These are phyloP conservation scores for Dothistroma pini DNA, from an alignment of 2,329 filamentous ascomycete genomes.

Conservation along the genomic window DNA sequence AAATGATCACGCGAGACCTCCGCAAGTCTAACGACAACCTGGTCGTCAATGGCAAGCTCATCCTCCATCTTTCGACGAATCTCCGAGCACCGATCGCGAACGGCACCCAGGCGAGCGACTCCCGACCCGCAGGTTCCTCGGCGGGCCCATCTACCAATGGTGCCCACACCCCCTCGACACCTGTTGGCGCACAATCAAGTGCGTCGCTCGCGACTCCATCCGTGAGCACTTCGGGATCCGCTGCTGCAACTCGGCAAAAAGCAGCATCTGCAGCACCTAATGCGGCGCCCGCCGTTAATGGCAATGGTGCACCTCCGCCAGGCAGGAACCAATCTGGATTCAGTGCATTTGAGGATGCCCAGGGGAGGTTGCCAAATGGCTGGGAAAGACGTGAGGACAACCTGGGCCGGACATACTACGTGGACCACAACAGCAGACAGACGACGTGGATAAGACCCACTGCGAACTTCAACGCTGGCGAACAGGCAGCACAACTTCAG, in stretches of 20 bases:
- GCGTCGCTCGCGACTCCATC: slow-evolving; percentile 32
- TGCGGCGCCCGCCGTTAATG: slow-evolving; percentile 27
- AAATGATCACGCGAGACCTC: slow-evolving; percentile 96
- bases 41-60: slow-evolving; percentile 95
- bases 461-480: slow-evolving; percentile 69
- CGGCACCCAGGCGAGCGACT: slow-evolving; percentile 35
- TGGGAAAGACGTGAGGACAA: slow-evolving; percentile 98
- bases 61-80: slow-evolving; percentile 93
- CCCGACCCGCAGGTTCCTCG: slow-evolving; percentile 41
- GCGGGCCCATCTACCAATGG: slow-evolving; percentile 38
- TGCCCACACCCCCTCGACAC: slow-evolving; percentile 38
- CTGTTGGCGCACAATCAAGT: slow-evolving; percentile 38
- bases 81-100: slow-evolving; percentile 65
- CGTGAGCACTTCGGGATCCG: slow-evolving; percentile 26
- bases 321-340: slow-evolving; percentile 51
- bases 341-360: slow-evolving; percentile 94
- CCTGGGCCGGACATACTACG: slow-evolving; percentile 91
- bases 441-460: slow-evolving; percentile 95
- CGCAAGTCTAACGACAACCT: slow-evolving; percentile 99
- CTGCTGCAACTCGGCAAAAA: slow-evolving; percentile 24
- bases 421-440: slow-evolving; percentile 94
- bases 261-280: slow-evolving; percentile 26
- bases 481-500: slow-evolving; percentile 75
- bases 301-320: slow-evolving; percentile 16
- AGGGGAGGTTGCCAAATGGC: slow-evolving; percentile 83